Percentiles rank a stretch among this genome's conserved stretches.
Conservation (phyloP, 108 stramenopile species). For the Fragilaria radians region DNA sequence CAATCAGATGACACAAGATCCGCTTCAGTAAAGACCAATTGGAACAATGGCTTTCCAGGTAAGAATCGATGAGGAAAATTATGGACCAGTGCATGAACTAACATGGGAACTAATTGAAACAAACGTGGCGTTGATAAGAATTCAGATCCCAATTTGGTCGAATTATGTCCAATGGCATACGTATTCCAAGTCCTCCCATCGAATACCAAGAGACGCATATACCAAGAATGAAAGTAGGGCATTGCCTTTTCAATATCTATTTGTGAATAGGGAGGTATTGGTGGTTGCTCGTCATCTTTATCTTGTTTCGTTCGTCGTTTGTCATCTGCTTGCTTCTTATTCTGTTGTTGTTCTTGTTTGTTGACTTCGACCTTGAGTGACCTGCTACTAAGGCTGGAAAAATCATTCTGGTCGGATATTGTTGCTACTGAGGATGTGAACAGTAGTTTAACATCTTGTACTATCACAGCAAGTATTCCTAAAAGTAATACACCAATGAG, state of each 20-base stretch:
- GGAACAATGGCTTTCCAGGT: conserved; percentile 4
- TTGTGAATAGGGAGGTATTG: neutral
- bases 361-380: too few species aligned
- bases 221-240: neutral
- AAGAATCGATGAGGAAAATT: conserved; percentile 10
- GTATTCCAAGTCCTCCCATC: neutral
- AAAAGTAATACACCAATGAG: neutral
- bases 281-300: too few species aligned
- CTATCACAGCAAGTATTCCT: neutral
- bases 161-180: neutral
- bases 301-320: neutral
- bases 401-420: too few species aligned
- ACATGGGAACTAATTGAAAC: neutral
- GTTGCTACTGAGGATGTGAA: neutral
- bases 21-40: conserved; percentile 3
- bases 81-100: neutral
- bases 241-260: neutral
- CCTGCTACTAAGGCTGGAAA: too few species aligned
- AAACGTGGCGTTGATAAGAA: neutral
- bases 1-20: neutral
- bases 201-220: neutral
- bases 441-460: neutral
- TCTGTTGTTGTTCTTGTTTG: neutral
- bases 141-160: neutral
- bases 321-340: neutral